Evolutionary conservation across 106 monocot species (phyloP).

Genomic region (Platanthera guangdongensis): DNA sequence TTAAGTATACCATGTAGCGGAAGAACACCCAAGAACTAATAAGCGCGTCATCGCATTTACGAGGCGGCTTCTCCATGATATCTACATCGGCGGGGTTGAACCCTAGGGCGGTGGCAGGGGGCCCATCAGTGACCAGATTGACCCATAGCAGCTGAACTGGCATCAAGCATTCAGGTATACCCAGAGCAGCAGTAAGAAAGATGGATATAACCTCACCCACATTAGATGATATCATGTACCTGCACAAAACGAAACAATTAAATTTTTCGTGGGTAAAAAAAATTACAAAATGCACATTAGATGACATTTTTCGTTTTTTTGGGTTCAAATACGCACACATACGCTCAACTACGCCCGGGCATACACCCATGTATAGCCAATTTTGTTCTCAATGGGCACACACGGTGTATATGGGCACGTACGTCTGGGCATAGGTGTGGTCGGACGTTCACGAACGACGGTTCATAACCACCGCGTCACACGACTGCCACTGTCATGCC

Average conservation of each 20-base stretch:
- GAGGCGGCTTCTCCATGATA: slow-evolving; percentile 72
- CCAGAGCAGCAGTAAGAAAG: slow-evolving; percentile 69
- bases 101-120: slow-evolving; percentile 79
- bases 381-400: no score
- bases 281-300: no score
- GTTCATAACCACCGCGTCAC: no score
- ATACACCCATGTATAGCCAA: no score
- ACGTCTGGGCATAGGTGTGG: no score
- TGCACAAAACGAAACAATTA: slow-evolving; percentile 10
- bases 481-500: no score
- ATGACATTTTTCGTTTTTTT: no score
- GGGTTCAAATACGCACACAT: no score
- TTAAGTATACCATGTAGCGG: slow-evolving; percentile 55
- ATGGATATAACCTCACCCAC: slow-evolving; percentile 79
- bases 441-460: no score
- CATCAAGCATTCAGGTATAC: slow-evolving; percentile 82
- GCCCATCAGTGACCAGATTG: slow-evolving; percentile 81
- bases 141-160: slow-evolving; percentile 91
- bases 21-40: slow-evolving; percentile 80
- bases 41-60: slow-evolving; percentile 55
- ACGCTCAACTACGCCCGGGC: no score
- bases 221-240: slow-evolving; percentile 93
- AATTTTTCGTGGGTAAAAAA: neutral
- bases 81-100: slow-evolving; percentile 72
- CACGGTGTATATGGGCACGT: no score